Conservation (phyloP, 2,329 filamentous ascomycete species). For the Fusarium drepaniforme region DNA sequence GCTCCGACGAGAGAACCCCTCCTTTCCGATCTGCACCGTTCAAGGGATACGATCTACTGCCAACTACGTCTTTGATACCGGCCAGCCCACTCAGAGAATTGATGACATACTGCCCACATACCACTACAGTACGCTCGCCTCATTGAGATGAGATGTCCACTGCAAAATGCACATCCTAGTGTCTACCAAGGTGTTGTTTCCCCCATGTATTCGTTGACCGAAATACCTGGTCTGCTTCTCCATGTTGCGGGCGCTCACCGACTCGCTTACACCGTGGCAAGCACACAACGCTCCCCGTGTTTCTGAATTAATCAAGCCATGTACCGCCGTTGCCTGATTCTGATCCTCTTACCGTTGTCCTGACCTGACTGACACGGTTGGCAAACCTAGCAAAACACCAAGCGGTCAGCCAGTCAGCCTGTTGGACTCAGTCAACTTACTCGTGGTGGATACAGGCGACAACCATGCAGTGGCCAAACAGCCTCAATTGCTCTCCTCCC, state of each 20-base stretch:
- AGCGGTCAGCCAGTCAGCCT: conserved; percentile 20
- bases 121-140: not conserved
- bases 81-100: not conserved
- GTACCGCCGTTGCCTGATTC: conserved; percentile 36
- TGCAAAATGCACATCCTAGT: conserved; percentile 5
- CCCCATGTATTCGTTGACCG: conserved; percentile 23
- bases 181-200: conserved; percentile 21
- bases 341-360: conserved; percentile 19
- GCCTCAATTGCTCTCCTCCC: conserved; percentile 23
- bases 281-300: conserved; percentile 10
- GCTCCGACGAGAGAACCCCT: conserved; percentile 18
- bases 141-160: conserved; percentile 17
- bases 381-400: conserved; percentile 19
- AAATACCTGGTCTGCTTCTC: conserved; percentile 10
- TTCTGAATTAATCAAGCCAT: conserved; percentile 32
- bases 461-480: conserved; percentile 21
- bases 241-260: conserved; percentile 20
- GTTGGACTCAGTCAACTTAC: conserved; percentile 25
- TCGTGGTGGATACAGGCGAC: conserved; percentile 11
- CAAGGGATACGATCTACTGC: conserved; percentile 35
- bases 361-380: conserved; percentile 24
- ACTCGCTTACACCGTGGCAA: conserved; percentile 20
- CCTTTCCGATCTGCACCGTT: conserved; percentile 34
- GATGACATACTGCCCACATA: conserved; percentile 1
- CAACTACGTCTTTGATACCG: conserved; percentile 16